These are phyloP conservation scores for Salix viminalis DNA, from an alignment of 345 rosid genomes.

Conservation along the genomic window DNA sequence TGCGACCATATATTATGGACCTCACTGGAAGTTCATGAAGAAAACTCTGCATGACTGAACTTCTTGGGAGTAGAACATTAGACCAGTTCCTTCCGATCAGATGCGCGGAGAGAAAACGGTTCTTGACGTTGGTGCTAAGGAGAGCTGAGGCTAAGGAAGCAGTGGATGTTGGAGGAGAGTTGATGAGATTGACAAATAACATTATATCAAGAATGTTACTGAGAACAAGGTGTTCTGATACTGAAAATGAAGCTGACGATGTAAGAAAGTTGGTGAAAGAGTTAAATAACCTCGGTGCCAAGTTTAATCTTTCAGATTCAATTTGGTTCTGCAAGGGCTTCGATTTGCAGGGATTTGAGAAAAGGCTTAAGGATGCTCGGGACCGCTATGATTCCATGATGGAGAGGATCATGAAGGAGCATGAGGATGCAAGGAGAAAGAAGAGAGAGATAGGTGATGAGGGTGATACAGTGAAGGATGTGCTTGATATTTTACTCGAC, in stretches of 20 bases:
- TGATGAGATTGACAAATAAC: slow-evolving; percentile 56
- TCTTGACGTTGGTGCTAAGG: slow-evolving; percentile 31
- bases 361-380: slow-evolving; percentile 53
- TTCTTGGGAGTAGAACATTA: slow-evolving; percentile 48
- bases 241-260: slow-evolving; percentile 37
- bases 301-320: slow-evolving; percentile 55
- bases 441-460: slow-evolving; percentile 7
- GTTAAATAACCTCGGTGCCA: slow-evolving; percentile 46
- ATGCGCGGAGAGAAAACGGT: slow-evolving; percentile 38
- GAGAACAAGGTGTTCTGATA: slow-evolving; percentile 38
- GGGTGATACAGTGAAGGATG: slow-evolving; percentile 29
- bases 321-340: slow-evolving; percentile 63
- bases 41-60: slow-evolving; percentile 63
- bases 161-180: slow-evolving; percentile 43
- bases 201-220: slow-evolving; percentile 59
- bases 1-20: slow-evolving; percentile 57
- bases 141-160: slow-evolving; percentile 39
- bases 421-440: slow-evolving; percentile 32
- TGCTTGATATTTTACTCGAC: slow-evolving; percentile 61
- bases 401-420: slow-evolving; percentile 64
- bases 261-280: slow-evolving; percentile 57
- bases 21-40: slow-evolving; percentile 79
- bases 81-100: slow-evolving; percentile 44
- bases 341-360: slow-evolving; percentile 61
- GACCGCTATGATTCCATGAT: slow-evolving; percentile 55